Base-by-base conservation (phyloP, 495 filamentous ascomycete genomes). In the Podospora conica region DNA sequence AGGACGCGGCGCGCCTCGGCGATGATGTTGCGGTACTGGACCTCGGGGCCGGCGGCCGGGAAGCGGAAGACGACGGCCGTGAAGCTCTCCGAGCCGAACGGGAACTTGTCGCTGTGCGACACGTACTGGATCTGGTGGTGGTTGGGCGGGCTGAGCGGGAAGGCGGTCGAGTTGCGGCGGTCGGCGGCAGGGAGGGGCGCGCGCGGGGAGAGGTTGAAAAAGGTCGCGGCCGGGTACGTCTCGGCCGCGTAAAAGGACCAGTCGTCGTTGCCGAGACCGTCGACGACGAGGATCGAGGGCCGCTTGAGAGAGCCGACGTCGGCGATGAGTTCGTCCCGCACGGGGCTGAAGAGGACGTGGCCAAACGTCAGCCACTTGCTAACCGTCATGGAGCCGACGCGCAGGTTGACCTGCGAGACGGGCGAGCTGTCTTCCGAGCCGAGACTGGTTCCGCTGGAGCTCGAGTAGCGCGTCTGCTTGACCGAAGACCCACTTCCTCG, bases 201-300 rank as follows among this genome's bases (percentile, higher is more conserved):
- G 73, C 81, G 83, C 9, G 85, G 84, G 12, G 86, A 89, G 29
- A 94, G 83, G 71, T 91, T 96, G 82, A 96, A 97, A 65, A 98
- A 88, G 21, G 88, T 90, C 0, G 91, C 90, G 28, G 84, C 84
- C 1, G 91, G 91, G 69, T 98, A 98, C 3, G 93, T 96, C 73
- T 97, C 84, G 15, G 95, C 92, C 59, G 91, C 93, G 75, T 97
- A 98, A 78, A 96, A 98, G 3, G 93, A 97, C 96, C 96, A 99
- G 75, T 99, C 96, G 69, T 95, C 88, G 66, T 88, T 80, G 27
- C 80, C 81, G 28, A 98, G 85, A 11, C 96, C 96, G 75, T 99
- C 95, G 53, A 99, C 84, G 22, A 99, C 90, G 18, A 99, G 84
- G 31, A 99, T 88, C 8, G 85, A 83, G 53, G 87, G 86, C 21